Base-by-base conservation (phyloP, 805 yeast species). In the Middelhovenomyces tepae region DNA sequence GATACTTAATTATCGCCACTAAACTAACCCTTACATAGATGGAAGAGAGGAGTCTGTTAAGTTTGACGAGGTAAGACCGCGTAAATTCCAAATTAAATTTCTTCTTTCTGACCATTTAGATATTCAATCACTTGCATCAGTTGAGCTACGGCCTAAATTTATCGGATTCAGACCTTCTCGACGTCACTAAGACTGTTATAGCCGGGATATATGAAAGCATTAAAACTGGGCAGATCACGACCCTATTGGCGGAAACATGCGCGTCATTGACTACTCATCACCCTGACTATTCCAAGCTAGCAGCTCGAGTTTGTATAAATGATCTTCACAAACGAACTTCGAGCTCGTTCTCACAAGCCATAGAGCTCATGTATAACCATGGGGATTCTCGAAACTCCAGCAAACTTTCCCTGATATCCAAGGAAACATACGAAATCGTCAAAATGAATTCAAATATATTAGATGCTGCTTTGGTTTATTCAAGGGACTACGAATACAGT, bases 151-250 rank as follows among this genome's bases (percentile, higher is more conserved):
- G 96, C 32, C 72, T 91, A 47, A 95, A 89, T 56, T 69, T 93
- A 24, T 72, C 71, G 30, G 95, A 86, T 59, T 87, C 91, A 39
- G 97, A 91, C 54, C 86, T 96, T 22, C 94, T 83, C 35, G 82
- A 89, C 45, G 86, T 91, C 60, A 89, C 98, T 14, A 96, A 91
- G 60, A 73, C 93, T 54, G 93, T 89, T 49, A 87, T 86, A 43
- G 73, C 91, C 9, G 98, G 98, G 57, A 95, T 91, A 36, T 91
- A 89, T 59, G 93, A 85, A 52, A 97, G 97, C 51, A 98, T 91
- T 34, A 86, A 89, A 51, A 91, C 97, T 35, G 72, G 80, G 40
- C 96, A 91, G 57, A 64, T 81, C 39, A 85, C 77, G 47, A 75
- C 77, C 50, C 59, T 79, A 27, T 87, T 96, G 30, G 96, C 97